Evolutionary conservation across 306 rosid genomes (phyloP), one percentile per base, ranked within the genome.

Genomic region (Casuarina cunninghamiana): DNA sequence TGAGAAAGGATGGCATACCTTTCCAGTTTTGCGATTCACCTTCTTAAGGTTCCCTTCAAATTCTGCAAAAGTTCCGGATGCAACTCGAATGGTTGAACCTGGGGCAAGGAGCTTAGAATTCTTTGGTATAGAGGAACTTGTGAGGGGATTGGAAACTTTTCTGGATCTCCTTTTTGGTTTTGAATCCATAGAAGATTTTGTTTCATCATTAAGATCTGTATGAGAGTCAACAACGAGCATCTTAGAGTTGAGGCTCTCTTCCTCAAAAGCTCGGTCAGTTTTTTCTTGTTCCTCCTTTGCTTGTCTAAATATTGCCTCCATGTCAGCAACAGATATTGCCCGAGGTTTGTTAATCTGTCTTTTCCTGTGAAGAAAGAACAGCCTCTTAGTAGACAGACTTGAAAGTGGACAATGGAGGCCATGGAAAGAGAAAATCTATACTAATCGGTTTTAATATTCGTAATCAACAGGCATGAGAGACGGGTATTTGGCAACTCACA

Each of bases 211-310:
- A 6, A 81, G 53, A 75, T 83, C 84, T 49, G 78, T 60, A 39
- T 50, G 38, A 54, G 79, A 7, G 39, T 79, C 87, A n/a, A 60
- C 13, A 67, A 49, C 69, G 5, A 19, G 78, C 67, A 74, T 57
- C 38, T 43, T 84, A 54, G 89, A 69, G 35, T 69, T 80, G 73
- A 78, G 70, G 41, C 48, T 63, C 37, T 90, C 88, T 83, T 89
- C 93, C 83, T 87, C 80, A 75, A 92, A 92, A 75, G 88, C 92
- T 79, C 32, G 78, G 80, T 90, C 95, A 78, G 79, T 70, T 68
- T 86, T 89, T 80, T 86, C 90, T 87, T 95, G 98, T 75, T 87
- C 91, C 77, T 89, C 93, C 83, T 89, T 91, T 61, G 88, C 97
- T 83, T 86, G 87, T 82, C 67, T 87, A 78, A 88, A 95, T 69